Conservation (phyloP, 345 rosid species). For the Linum lewisii region DNA sequence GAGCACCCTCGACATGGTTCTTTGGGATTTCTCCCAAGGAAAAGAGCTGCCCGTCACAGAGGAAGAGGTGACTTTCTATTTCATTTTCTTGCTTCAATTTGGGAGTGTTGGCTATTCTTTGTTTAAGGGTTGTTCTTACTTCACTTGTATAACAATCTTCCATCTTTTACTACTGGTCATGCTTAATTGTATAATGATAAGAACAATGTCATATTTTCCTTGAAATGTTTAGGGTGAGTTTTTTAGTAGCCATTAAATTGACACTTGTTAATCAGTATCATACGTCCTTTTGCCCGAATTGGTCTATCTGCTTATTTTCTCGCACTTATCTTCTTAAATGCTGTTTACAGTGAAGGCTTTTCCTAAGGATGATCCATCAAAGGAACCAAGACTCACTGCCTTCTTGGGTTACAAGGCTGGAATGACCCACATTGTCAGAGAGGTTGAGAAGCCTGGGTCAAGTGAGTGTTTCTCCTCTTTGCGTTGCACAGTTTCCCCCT, state of each 20-base stretch:
- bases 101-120: no score
- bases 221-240: no score
- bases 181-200: no score
- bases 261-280: no score
- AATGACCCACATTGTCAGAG: slow-evolving; percentile 85
- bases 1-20: slow-evolving; percentile 96
- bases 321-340: no score
- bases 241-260: no score
- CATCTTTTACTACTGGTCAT: no score
- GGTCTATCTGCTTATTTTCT: no score
- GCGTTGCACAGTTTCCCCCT: not conserved
- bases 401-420: slow-evolving; percentile 91
- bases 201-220: no score
- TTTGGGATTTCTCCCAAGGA: slow-evolving; percentile 85
- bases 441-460: slow-evolving; percentile 83
- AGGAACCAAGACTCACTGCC: slow-evolving; percentile 74
- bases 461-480: slow-evolving; percentile 29
- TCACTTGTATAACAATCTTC: no score
- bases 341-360: slow-evolving; percentile 69
- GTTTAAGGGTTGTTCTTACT: no score
- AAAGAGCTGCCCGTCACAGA: slow-evolving; percentile 77
- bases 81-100: not conserved
- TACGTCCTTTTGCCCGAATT: not conserved
- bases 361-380: slow-evolving; percentile 69
- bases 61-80: slow-evolving; percentile 45